Percentiles rank a stretch among this genome's conserved stretches.
Evolutionary conservation across 2,329 filamentous ascomycete species (phyloP).

Genomic region (Fusarium sp.): DNA sequence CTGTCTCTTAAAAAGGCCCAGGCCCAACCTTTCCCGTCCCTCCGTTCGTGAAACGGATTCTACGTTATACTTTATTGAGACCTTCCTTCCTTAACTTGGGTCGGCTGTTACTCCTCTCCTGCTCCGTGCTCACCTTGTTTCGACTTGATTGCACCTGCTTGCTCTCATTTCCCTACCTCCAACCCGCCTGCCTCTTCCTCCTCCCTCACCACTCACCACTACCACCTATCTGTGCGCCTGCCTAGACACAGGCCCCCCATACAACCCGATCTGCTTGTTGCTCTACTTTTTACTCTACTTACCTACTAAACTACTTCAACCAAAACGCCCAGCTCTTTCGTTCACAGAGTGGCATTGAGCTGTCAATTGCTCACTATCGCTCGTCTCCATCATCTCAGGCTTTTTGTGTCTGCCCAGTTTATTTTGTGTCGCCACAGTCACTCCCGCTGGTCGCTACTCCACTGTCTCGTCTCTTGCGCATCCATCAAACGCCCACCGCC

Average conservation of each 20-base stretch:
- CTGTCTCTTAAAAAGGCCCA: constrained; percentile 40
- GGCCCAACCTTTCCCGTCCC: constrained; percentile 38
- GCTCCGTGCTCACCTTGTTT: constrained; percentile 14
- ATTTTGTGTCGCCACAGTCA: constrained; percentile 11
- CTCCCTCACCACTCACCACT: constrained; percentile 13
- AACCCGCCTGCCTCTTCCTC: constrained; percentile 10
- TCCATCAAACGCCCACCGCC: constrained; percentile 7
- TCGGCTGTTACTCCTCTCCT: not conserved
- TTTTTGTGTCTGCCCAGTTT: not conserved
- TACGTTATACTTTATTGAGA: constrained; percentile 33
- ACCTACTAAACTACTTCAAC: constrained; percentile 15
- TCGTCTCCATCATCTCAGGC: constrained; percentile 9
- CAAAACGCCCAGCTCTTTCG: constrained; percentile 4
- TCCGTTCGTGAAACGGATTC: constrained; percentile 36
- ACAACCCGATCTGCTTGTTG: constrained; percentile 11
- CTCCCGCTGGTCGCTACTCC: constrained; percentile 14
- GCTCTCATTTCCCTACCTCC: not conserved
- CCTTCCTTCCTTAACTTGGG: constrained; percentile 15
- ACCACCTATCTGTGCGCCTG: constrained; percentile 7
- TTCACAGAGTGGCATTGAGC: constrained; percentile 10
- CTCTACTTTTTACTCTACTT: not conserved
- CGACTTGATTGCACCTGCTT: constrained; percentile 3
- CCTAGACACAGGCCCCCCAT: constrained; percentile 26
- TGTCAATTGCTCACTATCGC: not conserved
- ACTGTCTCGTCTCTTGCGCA: constrained; percentile 10